A percentile compares a stretch with the other conserved stretches of the same genome.
phyloP scores from a whole-genome alignment of 371 early-diverging fungal species.

The Syncephalastrum contaminatum region DNA sequence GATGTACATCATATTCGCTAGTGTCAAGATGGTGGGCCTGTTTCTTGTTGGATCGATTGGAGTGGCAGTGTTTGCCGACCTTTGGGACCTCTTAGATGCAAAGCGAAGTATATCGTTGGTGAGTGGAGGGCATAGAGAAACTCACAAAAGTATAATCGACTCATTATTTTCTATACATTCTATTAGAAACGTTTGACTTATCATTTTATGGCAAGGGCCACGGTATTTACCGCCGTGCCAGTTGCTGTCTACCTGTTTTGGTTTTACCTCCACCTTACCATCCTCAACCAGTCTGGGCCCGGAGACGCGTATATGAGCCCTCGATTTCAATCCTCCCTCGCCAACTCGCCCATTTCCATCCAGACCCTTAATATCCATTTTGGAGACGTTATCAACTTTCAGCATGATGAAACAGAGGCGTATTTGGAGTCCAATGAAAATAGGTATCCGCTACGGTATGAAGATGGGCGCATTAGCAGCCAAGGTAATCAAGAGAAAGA shows the following conservation, averaged over 20 bases:
- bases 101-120: conserved; percentile 7
- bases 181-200: conserved; percentile 50
- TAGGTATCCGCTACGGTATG: conserved; percentile 87
- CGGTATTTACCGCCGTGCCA: conserved; percentile 75
- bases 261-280: conserved; percentile 76
- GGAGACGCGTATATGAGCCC: conserved; percentile 91
- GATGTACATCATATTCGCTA: conserved; percentile 33
- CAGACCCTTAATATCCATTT: conserved; percentile 67
- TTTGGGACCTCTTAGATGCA: conserved; percentile 86
- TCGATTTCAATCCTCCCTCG: conserved; percentile 79
- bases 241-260: conserved; percentile 61
- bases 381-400: conserved; percentile 76
- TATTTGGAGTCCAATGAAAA: conserved; percentile 84
- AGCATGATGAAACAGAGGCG: conserved; percentile 69
- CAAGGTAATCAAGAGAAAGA: conserved; percentile 39
- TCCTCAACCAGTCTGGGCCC: conserved; percentile 73
- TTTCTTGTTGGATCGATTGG: conserved; percentile 81
- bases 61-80: conserved; percentile 71
- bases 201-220: conserved; percentile 52
- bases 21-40: conserved; percentile 91
- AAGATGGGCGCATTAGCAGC: conserved; percentile 88
- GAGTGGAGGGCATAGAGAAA: too few relatives aligned
- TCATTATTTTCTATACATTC: not conserved
- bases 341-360: conserved; percentile 64
- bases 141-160: not conserved